Percentiles rank a stretch among this genome's conserved stretches.
These are phyloP conservation scores for Galerina marginata DNA, from an alignment of 768 basidiomycete genomes.

Conservation along the genomic window DNA sequence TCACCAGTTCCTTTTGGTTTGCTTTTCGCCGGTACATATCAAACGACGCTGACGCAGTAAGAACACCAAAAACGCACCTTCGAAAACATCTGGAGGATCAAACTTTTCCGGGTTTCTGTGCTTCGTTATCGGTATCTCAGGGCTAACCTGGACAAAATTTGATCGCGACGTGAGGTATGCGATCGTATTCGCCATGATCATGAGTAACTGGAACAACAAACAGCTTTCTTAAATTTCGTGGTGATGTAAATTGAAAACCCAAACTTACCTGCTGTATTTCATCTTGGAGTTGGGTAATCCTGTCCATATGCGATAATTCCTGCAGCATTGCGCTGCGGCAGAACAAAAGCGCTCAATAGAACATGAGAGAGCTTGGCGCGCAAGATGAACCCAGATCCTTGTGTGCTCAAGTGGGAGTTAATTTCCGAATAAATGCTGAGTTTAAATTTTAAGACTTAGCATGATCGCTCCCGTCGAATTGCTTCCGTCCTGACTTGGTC, in stretches of 20 bases:
- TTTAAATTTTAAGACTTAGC: background rate
- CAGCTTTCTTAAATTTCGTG: background rate
- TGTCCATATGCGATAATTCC: constrained; percentile 93
- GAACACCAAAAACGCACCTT: constrained; percentile 50
- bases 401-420: background rate
- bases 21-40: constrained; percentile 44
- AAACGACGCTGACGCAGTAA: background rate
- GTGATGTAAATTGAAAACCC: background rate
- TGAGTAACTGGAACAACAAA: constrained; percentile 63
- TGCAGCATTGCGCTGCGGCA: constrained; percentile 82
- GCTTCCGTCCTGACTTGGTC: too few relatives aligned
- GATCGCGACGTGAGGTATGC: constrained; percentile 79
- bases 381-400: too few relatives aligned
- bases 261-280: constrained; percentile 81
- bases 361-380: constrained; percentile 15
- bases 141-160: constrained; percentile 79
- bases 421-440: background rate
- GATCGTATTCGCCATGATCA: constrained; percentile 86
- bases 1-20: constrained; percentile 84
- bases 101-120: constrained; percentile 72
- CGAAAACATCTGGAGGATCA: constrained; percentile 75
- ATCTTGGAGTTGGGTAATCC: constrained; percentile 94
- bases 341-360: constrained; percentile 18
- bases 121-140: constrained; percentile 85
- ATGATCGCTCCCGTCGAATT: background rate